Evolutionary conservation across 495 filamentous ascomycete genomes (phyloP).

Genomic region (Tuber aestivum): DNA sequence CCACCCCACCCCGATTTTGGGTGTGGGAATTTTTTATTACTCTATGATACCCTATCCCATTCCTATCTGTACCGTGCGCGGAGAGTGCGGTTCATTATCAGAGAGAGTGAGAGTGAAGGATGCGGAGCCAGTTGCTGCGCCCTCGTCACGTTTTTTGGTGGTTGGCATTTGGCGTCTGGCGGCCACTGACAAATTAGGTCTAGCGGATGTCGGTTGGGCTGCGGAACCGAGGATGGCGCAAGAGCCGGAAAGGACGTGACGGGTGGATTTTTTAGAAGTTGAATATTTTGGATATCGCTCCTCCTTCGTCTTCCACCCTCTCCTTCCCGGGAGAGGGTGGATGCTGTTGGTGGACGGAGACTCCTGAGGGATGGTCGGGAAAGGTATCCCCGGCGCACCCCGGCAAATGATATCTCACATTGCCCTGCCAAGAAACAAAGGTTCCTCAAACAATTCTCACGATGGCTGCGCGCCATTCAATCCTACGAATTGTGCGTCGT

Average conservation of each 20-base stretch:
- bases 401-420: slow-evolving; percentile 1
- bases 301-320: not conserved
- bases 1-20: not conserved
- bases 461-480: slow-evolving; percentile 13
- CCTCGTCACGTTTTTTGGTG: slow-evolving; percentile 35
- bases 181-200: slow-evolving; percentile 8
- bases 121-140: not conserved
- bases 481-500: not conserved
- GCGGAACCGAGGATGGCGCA: slow-evolving; percentile 37
- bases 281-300: not conserved
- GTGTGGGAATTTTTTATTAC: not conserved
- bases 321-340: not conserved
- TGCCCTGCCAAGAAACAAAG: slow-evolving; percentile 30
- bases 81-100: not conserved
- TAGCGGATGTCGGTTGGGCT: not conserved
- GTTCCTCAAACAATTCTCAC: slow-evolving; percentile 15
- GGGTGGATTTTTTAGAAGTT: not conserved
- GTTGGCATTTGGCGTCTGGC: slow-evolving; percentile 31
- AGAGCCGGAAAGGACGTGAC: slow-evolving; percentile 8
- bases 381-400: not conserved
- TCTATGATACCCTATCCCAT: not conserved
- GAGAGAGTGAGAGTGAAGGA: not conserved
- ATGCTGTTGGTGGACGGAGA: not conserved
- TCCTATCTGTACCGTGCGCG: not conserved
- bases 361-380: not conserved